Conservation (phyloP, 352 stramenopile species). For the Blastocystis sp. region DNA sequence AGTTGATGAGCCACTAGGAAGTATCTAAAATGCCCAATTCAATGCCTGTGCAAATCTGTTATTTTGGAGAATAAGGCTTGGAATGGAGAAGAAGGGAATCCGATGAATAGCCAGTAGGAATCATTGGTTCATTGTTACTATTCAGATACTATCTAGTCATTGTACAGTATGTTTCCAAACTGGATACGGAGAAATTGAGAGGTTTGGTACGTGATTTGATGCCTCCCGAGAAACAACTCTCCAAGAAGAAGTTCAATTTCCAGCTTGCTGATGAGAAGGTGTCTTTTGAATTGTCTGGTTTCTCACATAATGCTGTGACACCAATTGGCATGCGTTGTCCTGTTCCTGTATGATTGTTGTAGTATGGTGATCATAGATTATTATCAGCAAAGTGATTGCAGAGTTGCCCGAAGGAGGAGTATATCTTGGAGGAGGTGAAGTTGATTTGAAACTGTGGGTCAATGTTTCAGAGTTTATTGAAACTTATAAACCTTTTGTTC, state of each 20-base stretch:
- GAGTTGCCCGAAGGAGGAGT: slow-evolving; percentile 48
- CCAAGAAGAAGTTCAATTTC: slow-evolving; percentile 63
- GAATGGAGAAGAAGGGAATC: slow-evolving; percentile 49
- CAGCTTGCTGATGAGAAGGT: slow-evolving; percentile 56
- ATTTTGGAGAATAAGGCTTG: slow-evolving; percentile 61
- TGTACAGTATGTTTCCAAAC: slow-evolving; percentile 60
- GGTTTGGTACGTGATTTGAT: slow-evolving; percentile 50
- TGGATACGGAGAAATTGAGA: slow-evolving; percentile 58
- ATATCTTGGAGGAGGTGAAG: slow-evolving; percentile 55
- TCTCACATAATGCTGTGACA: slow-evolving; percentile 60
- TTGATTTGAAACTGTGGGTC: slow-evolving; percentile 62
- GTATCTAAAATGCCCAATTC: slow-evolving; percentile 50
- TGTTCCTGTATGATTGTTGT: slow-evolving; percentile 5
- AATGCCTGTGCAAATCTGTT: slow-evolving; percentile 58
- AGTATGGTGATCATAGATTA: slow-evolving; percentile 23
- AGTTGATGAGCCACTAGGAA: background rate
- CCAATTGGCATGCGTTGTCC: slow-evolving; percentile 40
- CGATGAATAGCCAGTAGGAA: slow-evolving; percentile 1
- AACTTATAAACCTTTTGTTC: slow-evolving; percentile 40
- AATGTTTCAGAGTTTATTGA: slow-evolving; percentile 40
- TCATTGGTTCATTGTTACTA: background rate
- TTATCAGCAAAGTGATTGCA: slow-evolving; percentile 56
- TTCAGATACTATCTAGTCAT: slow-evolving; percentile 41
- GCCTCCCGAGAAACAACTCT: slow-evolving; percentile 24
- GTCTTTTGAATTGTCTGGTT: slow-evolving; percentile 54